Conservation (phyloP, 306 rosid species). For the Canavalia ensiformis region DNA sequence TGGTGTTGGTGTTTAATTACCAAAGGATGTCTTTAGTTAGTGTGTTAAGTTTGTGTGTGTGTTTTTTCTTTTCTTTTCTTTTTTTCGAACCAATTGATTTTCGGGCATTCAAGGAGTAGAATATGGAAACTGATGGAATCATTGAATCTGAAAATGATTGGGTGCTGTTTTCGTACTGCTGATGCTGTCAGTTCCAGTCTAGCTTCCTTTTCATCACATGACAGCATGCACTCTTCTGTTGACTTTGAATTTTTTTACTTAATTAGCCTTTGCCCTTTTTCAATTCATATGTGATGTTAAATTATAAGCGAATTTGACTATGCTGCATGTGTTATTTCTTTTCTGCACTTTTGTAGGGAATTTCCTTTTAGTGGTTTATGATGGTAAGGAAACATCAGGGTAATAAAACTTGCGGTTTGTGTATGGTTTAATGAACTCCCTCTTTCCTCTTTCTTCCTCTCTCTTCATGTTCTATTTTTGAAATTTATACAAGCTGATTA, state of each 20-base stretch:
- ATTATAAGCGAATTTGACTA: constrained; percentile 22
- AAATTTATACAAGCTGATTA: constrained; percentile 29
- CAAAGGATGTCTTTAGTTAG: constrained; percentile 35
- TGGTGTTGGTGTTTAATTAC: constrained; percentile 39
- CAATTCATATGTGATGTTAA: constrained; percentile 36
- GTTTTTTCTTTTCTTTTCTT: not conserved
- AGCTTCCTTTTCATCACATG: constrained; percentile 50
- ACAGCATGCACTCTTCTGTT: constrained; percentile 37
- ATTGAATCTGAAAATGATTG: constrained; percentile 49
- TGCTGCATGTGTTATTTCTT: constrained; percentile 33
- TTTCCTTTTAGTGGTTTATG: constrained; percentile 44
- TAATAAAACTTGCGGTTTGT: constrained; percentile 25
- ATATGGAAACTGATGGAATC: constrained; percentile 52
- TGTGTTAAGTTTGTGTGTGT: constrained; percentile 39
- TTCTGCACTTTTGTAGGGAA: constrained; percentile 23
- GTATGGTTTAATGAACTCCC: constrained; percentile 34
- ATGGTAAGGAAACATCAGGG: constrained; percentile 36
- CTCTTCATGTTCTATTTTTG: constrained; percentile 27
- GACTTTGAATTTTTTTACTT: constrained; percentile 44
- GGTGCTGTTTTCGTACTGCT: constrained; percentile 43
- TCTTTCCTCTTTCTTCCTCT: constrained; percentile 14
- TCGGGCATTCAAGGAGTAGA: constrained; percentile 42
- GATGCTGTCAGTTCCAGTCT: constrained; percentile 42
- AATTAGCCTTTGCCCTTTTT: constrained; percentile 32
- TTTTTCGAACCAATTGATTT: constrained; percentile 32